Conservation (phyloP, 805 yeast genomes). For the Teunomyces barrocoloradensis region DNA sequence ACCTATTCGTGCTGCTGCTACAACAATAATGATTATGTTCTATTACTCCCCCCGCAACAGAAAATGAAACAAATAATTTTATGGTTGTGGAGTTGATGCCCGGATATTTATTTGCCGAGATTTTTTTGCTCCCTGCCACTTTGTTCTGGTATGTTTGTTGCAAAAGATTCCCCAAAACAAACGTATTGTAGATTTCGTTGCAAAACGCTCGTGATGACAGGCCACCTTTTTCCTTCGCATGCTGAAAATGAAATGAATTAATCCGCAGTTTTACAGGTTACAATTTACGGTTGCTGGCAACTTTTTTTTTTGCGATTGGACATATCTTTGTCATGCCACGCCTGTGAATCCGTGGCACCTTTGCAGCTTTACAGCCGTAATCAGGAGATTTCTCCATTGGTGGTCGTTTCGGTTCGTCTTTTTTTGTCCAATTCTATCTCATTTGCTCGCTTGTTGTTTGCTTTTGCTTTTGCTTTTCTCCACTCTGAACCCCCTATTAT, state of each 20-base stretch:
- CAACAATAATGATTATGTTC: neutral
- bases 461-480: neutral
- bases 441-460: neutral
- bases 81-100: neutral
- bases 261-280: constrained; percentile 1
- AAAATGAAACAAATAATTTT: neutral
- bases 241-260: neutral
- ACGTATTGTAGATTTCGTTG: neutral
- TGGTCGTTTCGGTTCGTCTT: neutral
- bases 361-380: neutral
- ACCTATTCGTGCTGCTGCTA: neutral
- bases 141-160: neutral
- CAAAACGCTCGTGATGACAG: neutral
- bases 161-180: neutral
- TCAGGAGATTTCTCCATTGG: neutral
- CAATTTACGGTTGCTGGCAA: neutral
- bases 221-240: neutral
- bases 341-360: neutral
- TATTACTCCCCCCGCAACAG: neutral
- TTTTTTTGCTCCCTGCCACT: neutral
- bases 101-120: neutral
- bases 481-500: neutral
- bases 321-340: constrained; percentile 1
- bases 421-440: neutral
- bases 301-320: constrained; percentile 3